Evolutionary conservation across 768 basidiomycete genomes (phyloP), one percentile per base, ranked within the genome.

Genomic region (Macrolepiota albuminosa): DNA sequence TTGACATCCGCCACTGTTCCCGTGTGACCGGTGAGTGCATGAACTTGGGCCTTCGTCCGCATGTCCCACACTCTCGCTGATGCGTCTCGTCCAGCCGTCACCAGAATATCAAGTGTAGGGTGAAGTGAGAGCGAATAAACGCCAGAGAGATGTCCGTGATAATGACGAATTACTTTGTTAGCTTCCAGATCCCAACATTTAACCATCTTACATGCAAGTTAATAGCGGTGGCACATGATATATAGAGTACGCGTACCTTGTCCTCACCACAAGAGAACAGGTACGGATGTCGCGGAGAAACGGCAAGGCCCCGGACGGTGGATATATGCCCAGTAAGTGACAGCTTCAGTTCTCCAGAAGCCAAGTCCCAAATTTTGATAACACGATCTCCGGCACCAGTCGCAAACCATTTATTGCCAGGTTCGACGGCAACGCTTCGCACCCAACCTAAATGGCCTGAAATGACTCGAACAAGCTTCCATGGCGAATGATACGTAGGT

Each of bases 101-200:
- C 94, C 43, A 99, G 84, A 3, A 99, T 79, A 68, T 98, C 97
- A 54, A 99, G 85, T 0, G 96, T 98, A 1, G 97, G 97, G 68
- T 98, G 97, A 2, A 99, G 78, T 24, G 89, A 85, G 57, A 98
- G 81, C 0, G 94, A 81, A 68, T 98, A 98, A n/a, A 99, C 95
- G 47, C 97, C 97, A 0, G 95, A 98, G 24, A 97, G 83, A 72
- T 99, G 97, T 2, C 97, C 97, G 70, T 99, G 97, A 70, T 99
- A 98, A 73, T 98, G 95, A 21, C 97, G 85, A 57, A 99, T 99
- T 61, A 98, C 96, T 74, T 98, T 99, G 80, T 99, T 99, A 31
- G 91, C 89, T 72, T 99, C 97, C 53, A 99, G 76, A 68, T 99
- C 97, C 97, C 97, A 98, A 67, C 97, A 98, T 77, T 98, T 98